phyloP scores from a whole-genome alignment of 371 early-diverging fungal species.

The Mucor mucedo region DNA sequence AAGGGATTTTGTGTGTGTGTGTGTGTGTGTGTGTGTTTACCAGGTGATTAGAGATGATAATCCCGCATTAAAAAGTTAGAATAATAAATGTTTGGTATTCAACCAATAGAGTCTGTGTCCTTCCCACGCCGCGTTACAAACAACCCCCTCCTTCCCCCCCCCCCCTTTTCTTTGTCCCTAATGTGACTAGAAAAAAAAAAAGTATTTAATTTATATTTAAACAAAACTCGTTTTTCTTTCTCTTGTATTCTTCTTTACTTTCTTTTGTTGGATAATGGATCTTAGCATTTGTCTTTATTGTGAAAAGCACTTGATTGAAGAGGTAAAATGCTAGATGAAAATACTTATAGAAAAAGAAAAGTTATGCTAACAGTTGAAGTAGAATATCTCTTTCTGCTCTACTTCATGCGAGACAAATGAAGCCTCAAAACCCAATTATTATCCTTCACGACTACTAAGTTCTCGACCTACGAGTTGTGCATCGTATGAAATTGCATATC shows the following conservation, averaged over 20 bases:
- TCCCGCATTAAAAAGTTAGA: background rate
- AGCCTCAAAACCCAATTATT: conserved; percentile 28
- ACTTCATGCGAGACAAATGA: conserved; percentile 29
- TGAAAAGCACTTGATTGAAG: conserved; percentile 29
- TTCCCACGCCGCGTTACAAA: background rate
- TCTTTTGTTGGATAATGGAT: conserved; percentile 24
- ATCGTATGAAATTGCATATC: conserved; percentile 18
- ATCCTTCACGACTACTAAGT: conserved; percentile 13
- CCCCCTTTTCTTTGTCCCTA: background rate
- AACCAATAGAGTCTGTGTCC: conserved; percentile 5
- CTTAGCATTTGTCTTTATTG: conserved; percentile 35
- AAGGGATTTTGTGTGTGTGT: background rate
- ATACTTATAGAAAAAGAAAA: too few relatives aligned
- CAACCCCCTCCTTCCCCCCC: background rate
- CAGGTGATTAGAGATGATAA: background rate
- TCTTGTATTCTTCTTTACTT: conserved; percentile 8
- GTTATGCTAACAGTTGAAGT: background rate
- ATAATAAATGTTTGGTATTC: conserved; percentile 4
- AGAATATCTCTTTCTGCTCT: conserved; percentile 33
- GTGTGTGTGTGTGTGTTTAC: background rate
- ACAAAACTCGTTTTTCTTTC: conserved; percentile 7
- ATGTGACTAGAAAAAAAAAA: background rate
- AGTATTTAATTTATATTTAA: background rate
- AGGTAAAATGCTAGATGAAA: conserved; percentile 13
- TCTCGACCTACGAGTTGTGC: conserved; percentile 3